Evolutionary conservation across 768 basidiomycete species (phyloP).

Genomic region (Lactarius sp.): DNA sequence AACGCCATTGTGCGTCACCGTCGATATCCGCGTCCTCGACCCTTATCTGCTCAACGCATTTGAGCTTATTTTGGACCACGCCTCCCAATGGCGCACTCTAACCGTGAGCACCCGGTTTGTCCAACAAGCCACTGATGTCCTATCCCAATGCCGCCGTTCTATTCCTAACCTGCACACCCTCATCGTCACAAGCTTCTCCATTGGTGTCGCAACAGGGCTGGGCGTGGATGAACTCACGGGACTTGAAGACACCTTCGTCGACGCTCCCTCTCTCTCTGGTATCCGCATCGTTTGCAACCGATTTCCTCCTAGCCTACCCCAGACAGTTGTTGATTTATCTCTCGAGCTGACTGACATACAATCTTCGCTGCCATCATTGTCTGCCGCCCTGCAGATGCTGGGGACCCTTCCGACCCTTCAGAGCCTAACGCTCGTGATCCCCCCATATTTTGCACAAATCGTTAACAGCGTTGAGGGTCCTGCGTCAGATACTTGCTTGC

Average conservation of each 20-base stretch:
- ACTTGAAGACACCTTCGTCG: slow-evolving; percentile 28
- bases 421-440: slow-evolving; percentile 39
- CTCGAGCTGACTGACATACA: slow-evolving; percentile 21
- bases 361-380: slow-evolving; percentile 27
- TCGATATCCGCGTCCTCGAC: slow-evolving; percentile 38
- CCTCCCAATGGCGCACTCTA: slow-evolving; percentile 43
- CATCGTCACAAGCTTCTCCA: slow-evolving; percentile 26
- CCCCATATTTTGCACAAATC: slow-evolving; percentile 28
- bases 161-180: slow-evolving; percentile 38
- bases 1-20: slow-evolving; percentile 42
- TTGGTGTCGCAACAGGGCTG: slow-evolving; percentile 4
- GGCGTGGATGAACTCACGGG: slow-evolving; percentile 15
- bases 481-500: slow-evolving; percentile 26
- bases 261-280: slow-evolving; percentile 34
- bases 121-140: slow-evolving; percentile 37
- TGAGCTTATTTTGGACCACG: slow-evolving; percentile 36
- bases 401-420: slow-evolving; percentile 39
- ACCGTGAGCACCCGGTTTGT: slow-evolving; percentile 37
- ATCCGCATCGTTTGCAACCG: slow-evolving; percentile 17
- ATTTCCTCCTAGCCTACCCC: slow-evolving; percentile 19
- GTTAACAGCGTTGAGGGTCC: slow-evolving; percentile 25
- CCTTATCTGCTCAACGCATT: slow-evolving; percentile 11
- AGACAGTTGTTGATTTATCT: slow-evolving; percentile 15
- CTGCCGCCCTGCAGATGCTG: slow-evolving; percentile 31
- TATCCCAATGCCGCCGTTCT: slow-evolving; percentile 36